Evolutionary conservation across 2,329 filamentous ascomycete genomes (phyloP).

Genomic region (Apiospora phragmitis): DNA sequence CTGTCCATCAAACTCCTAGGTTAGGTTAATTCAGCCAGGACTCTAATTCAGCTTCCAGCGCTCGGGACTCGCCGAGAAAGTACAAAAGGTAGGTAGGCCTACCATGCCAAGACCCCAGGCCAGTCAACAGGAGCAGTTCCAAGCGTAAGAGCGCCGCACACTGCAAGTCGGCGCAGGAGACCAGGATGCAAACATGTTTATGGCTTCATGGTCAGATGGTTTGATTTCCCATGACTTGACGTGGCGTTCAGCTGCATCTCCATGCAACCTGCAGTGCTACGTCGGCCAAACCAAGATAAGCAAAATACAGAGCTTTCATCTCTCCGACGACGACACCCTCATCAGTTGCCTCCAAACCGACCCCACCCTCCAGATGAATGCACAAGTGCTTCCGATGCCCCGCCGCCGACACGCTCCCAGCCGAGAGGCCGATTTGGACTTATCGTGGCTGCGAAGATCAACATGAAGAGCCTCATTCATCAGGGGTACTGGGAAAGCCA

Average conservation of each 20-base stretch:
- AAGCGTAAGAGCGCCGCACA: background rate
- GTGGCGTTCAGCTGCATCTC: background rate
- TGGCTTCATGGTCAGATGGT: background rate
- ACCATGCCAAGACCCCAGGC: background rate
- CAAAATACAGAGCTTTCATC: background rate
- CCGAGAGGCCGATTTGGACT: background rate
- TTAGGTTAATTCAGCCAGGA: too few relatives aligned
- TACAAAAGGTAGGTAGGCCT: background rate
- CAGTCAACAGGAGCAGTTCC: background rate
- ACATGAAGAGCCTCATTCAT: background rate
- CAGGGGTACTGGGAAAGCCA: background rate
- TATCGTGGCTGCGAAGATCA: background rate
- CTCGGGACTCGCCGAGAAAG: background rate
- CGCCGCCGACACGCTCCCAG: background rate
- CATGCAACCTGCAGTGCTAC: slow-evolving; percentile 1
- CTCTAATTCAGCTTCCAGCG: background rate
- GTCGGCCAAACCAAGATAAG: background rate
- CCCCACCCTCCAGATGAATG: background rate
- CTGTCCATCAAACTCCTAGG: background rate
- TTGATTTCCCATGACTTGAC: background rate
- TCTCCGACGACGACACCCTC: background rate
- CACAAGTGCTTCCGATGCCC: background rate
- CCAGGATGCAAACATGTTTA: background rate
- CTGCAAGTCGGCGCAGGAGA: background rate
- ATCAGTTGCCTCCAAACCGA: background rate